Base-by-base conservation (phyloP, 1,139 yeast species). In the Hansenula anomala region DNA sequence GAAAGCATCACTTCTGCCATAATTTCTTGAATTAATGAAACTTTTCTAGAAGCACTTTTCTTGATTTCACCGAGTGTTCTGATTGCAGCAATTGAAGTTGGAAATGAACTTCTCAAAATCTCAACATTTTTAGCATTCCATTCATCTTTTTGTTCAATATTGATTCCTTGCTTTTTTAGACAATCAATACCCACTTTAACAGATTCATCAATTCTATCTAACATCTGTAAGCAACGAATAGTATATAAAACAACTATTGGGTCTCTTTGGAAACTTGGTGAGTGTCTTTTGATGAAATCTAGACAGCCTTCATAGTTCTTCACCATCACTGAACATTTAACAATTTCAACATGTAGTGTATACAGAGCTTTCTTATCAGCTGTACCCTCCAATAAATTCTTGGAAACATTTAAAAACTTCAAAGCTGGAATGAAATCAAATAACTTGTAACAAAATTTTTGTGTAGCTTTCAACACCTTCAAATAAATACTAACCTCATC, bases 51-150 rank as follows among this genome's bases (percentile, higher is more conserved):
- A 4, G 59, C 59, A 1, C 65, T 53, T 12, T 36, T 44, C 13
- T 58, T 57, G 5, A 55, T 39, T 1, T 56, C 46, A 5, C 56
- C 59, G 36, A 73, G 50, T 8, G 54, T 56, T 24, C 74, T 52
- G 14, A 75, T 69, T 36, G 73, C 78, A 2, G 64, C 54, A 3
- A 69, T 59, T 1, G 77, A 65, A 4, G 66, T 48, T 0, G 78
- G 78, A 6, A 71, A 56, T 36, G 61, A 59, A 8, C 58, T 57
- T 16, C 52, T 44, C 27, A 67, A 49, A 20, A 50, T 55, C 5
- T 54, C 50, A 13, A 56, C 50, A 28, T 60, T 55, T 13, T 41
- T 45, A 17, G 43, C 45, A 37, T 59, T 57, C 53, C 64, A 59
- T 3, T 46, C 48, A 13, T 49, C 46, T 28, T 63, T 59, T 14